Evolutionary conservation across 2,329 filamentous ascomycete species (phyloP), one percentile per base, ranked within the genome.

Genomic region (Fusarium falciforme): DNA sequence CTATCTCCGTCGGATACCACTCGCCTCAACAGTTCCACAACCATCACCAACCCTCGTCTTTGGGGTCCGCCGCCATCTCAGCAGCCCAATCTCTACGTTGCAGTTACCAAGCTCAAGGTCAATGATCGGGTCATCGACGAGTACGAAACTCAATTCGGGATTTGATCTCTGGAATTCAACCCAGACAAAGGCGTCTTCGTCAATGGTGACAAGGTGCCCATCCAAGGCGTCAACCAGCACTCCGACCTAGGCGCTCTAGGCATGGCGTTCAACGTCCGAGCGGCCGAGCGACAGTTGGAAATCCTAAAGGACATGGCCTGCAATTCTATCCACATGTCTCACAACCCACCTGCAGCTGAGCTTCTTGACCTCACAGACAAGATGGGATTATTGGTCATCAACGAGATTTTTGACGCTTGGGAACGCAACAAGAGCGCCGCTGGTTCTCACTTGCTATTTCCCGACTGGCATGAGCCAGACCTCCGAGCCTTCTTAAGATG

Each of bases 361-460:
- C 77, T 88, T 0, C 82, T 89, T 1, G 84, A 88, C 11, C 73
- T 89, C 8, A 83, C 87, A 1, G 88, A 90, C 73, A 77, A 79
- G 2, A 78, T 87, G 76, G 87, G 87, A 0, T 84, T 89, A 66
- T 57, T 89, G 5, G 85, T 89, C 5, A 77, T 89, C 40, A 85
- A 88, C 70, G 88, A 90, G 78, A 85, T 88, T 20, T 89, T 89
- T 71, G 88, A 89, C 76, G 79, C 76, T 10, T 90, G 88, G 88
- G 73, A 81, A n/a, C 74, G 52, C n/a, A 68, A 79, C 22, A 89
- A 89, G 76, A 85, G 80, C 0, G 68, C 71, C 2, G 85, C 86
- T 68, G 88, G 89, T 75, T 89, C 86, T 72, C 85, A 88, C 69
- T 74, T 86, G 17, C 84, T 89, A 68, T 89, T 88, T 66, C 33